Conservation (phyloP, 805 yeast genomes). For the Monosporozyma servazzii region DNA sequence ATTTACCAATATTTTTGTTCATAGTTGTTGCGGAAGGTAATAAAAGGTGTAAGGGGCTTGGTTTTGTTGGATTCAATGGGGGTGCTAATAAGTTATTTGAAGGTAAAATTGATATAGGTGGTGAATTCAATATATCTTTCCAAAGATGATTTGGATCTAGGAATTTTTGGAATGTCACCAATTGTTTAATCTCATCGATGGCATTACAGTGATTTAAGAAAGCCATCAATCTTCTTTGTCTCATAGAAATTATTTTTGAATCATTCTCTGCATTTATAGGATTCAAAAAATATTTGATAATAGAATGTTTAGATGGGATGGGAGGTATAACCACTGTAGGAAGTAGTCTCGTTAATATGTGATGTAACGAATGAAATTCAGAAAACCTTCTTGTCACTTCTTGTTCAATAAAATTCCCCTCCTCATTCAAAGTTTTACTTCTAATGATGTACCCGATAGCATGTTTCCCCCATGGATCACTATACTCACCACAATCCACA, state of each 20-base stretch:
- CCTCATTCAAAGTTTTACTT: slow-evolving; percentile 26
- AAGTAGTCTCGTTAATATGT: slow-evolving; percentile 56
- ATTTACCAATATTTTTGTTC: slow-evolving; percentile 18
- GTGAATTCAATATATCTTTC: slow-evolving; percentile 58
- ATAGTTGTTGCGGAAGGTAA: slow-evolving; percentile 52
- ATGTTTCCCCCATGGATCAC: slow-evolving; percentile 66
- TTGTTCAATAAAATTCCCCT: slow-evolving; percentile 18
- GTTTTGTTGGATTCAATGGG: slow-evolving; percentile 49
- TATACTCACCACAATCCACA: slow-evolving; percentile 76
- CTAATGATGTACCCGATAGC: slow-evolving; percentile 78
- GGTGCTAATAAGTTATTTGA: slow-evolving; percentile 47
- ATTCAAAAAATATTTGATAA: slow-evolving; percentile 37
- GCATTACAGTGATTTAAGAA: slow-evolving; percentile 70
- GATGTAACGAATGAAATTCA: slow-evolving; percentile 80
- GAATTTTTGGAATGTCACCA: slow-evolving; percentile 63
- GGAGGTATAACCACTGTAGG: slow-evolving; percentile 88
- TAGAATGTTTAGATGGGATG: slow-evolving; percentile 76
- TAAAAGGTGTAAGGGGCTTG: slow-evolving; percentile 50
- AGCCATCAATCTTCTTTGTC: slow-evolving; percentile 65
- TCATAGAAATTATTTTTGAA: slow-evolving; percentile 45
- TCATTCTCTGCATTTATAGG: slow-evolving; percentile 38
- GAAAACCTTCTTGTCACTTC: slow-evolving; percentile 79
- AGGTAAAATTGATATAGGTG: slow-evolving; percentile 48
- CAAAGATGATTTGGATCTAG: slow-evolving; percentile 80
- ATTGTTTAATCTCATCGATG: slow-evolving; percentile 46